Conservation (phyloP, 2,329 filamentous ascomycete species). For the Trichoderma simmonsii region DNA sequence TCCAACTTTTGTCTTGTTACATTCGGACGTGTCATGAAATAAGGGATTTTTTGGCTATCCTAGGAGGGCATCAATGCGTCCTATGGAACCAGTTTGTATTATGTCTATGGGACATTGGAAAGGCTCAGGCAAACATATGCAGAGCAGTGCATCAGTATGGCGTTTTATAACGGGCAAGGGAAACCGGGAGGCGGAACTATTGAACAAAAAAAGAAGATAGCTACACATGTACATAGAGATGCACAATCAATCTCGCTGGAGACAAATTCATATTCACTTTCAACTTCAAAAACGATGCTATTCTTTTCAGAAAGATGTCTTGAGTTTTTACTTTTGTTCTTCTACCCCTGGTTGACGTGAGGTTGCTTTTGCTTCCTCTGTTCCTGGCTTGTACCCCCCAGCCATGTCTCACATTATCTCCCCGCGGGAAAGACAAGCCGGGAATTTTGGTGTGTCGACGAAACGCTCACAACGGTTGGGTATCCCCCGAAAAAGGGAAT, state of each 20-base stretch:
- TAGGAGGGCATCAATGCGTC: neutral
- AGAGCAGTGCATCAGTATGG: slow-evolving; percentile 16
- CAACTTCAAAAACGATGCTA: neutral
- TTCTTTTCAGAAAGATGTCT: neutral
- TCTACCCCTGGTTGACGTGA: neutral
- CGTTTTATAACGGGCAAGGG: slow-evolving; percentile 1
- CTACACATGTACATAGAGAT: slow-evolving; percentile 1
- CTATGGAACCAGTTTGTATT: slow-evolving; percentile 2
- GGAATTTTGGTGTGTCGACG: neutral
- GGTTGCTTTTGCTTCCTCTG: neutral
- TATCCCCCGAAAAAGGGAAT: neutral
- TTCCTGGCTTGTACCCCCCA: neutral
- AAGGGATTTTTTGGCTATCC: neutral
- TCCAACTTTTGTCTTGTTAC: neutral
- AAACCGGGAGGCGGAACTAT: neutral
- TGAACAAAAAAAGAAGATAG: neutral
- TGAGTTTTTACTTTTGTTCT: neutral
- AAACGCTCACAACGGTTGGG: neutral
- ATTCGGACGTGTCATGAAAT: slow-evolving; percentile 14
- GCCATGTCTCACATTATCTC: slow-evolving; percentile 8
- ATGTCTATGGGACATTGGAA: slow-evolving; percentile 2
- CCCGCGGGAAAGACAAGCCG: neutral
- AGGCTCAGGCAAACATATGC: neutral
- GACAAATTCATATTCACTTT: neutral
- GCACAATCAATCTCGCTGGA: slow-evolving; percentile 5